Percentiles rank a stretch among this genome's conserved stretches.
Evolutionary conservation across 176 grass and related monocot genomes (phyloP).

Genomic region (Phoenix dactylifera): DNA sequence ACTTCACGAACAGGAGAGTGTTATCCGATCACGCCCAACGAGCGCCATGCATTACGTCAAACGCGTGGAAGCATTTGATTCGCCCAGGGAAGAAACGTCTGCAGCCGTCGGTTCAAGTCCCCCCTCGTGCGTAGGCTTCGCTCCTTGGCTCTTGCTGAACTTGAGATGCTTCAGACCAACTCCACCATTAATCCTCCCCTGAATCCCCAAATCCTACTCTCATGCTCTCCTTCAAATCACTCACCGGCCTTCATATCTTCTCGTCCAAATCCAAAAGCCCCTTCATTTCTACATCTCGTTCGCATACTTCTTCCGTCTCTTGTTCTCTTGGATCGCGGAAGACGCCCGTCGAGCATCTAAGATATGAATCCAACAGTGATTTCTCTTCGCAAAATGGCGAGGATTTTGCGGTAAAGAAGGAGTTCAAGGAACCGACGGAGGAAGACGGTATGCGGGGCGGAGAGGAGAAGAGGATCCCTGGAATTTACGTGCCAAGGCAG

Average conservation of each 20-base stretch:
- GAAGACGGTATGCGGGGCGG: background rate
- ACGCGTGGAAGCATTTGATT: no score
- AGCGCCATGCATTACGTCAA: no score
- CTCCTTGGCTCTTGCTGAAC: no score
- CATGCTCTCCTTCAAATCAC: no score
- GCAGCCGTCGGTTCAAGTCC: no score
- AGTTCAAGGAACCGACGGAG: background rate
- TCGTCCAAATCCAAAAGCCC: background rate
- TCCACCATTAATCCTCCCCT: no score
- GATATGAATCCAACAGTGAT: background rate
- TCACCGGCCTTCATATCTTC: background rate
- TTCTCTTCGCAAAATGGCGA: background rate
- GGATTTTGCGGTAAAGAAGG: background rate
- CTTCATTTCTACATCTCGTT: background rate
- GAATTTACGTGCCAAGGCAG: conserved; percentile 78
- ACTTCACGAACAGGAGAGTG: no score
- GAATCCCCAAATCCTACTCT: no score
- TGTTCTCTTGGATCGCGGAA: background rate
- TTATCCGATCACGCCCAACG: no score
- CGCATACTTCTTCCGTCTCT: background rate
- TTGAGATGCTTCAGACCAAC: no score
- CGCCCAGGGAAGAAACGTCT: no score
- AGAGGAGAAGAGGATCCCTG: conserved; percentile 23
- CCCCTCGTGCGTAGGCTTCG: no score
- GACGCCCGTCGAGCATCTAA: background rate